Base-by-base conservation (phyloP, 2,329 filamentous ascomycete species). In the Rhinocladiella similis region DNA sequence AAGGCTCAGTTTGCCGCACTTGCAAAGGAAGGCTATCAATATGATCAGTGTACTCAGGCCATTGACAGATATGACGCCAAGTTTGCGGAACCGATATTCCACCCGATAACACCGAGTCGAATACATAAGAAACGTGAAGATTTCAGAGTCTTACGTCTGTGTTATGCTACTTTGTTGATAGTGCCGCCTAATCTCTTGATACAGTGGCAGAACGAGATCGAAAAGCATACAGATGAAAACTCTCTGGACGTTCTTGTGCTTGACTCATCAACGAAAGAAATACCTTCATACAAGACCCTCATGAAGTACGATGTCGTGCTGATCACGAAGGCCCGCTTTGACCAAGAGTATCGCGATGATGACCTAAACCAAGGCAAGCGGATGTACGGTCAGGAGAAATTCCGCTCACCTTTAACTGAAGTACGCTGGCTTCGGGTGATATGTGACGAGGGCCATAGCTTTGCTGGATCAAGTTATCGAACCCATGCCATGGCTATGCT, bases 361-460 rank as follows among this genome's bases (percentile, higher is more conserved):
- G 69, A 75, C 12, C 75, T 83, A 57, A 81, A 61, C 69, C 81
- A 62, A 54, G 74, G 65, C 74, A 77, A 19, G 68, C 72, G 3
- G 74, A 4, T 71, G 77, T 55, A 82, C 77, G 61, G 72, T 6
- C 63, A 68, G 1, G 69, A 75, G 4, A 70, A 70, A 60, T 81
- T 84, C 29, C 69, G 80, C 9, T 89, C 85, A 1, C 83, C 88
- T 0, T 72, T 97, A 16, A 84, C 84, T 38, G 73, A 83, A 6
- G 72, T 97, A 3, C 91, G 90, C 64, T 96, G 93, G 81, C 87
- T 96, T 65, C 82, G 93, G 1, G 86, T 95, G 46, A 92, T 97
- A 45, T 88, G 96, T 16, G 93, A 97, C 62, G 93, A 97, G 77
- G 93, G 93, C 0, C 91, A 97, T 69, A 88, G 83, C 57, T 86